Conservation (phyloP, 1,284 basidiomycete genomes). For the Rhodotorula glutinis region DNA sequence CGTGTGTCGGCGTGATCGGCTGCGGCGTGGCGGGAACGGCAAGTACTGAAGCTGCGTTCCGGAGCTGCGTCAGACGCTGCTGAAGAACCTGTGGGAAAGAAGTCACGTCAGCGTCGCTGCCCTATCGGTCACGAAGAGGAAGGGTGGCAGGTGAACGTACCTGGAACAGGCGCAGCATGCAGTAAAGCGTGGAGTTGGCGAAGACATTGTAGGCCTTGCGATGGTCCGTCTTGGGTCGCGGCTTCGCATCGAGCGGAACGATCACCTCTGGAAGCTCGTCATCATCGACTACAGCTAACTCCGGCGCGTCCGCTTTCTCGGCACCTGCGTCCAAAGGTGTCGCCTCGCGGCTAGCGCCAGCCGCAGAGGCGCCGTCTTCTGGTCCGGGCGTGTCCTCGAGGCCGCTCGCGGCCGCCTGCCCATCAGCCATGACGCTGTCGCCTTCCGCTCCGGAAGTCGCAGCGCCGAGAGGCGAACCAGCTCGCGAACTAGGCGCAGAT, state of each 20-base stretch:
- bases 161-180: slow-evolving; percentile 80
- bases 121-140: too few relatives aligned
- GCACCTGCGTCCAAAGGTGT: slow-evolving; percentile 2
- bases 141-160: too few relatives aligned
- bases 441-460: slow-evolving; percentile 1
- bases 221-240: slow-evolving; percentile 40
- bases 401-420: slow-evolving; percentile 7
- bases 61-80: slow-evolving; percentile 67
- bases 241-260: slow-evolving; percentile 48
- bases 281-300: background rate
- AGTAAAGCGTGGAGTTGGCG: slow-evolving; percentile 89
- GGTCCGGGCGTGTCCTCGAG: slow-evolving; percentile 20
- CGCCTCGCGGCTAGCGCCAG: slow-evolving; percentile 17
- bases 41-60: slow-evolving; percentile 48
- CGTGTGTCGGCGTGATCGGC: slow-evolving; percentile 49
- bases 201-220: slow-evolving; percentile 62
- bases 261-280: slow-evolving; percentile 43
- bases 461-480: slow-evolving; percentile 15
- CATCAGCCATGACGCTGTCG: slow-evolving; percentile 17
- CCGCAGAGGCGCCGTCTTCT: background rate
- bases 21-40: slow-evolving; percentile 43
- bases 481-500: slow-evolving; percentile 38
- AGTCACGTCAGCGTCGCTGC: too few relatives aligned
- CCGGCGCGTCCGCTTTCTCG: slow-evolving; percentile 26
- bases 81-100: slow-evolving; percentile 66